Base-by-base conservation (phyloP, 176 grass and related monocot species). In the Dendrocalamus sinicus region DNA sequence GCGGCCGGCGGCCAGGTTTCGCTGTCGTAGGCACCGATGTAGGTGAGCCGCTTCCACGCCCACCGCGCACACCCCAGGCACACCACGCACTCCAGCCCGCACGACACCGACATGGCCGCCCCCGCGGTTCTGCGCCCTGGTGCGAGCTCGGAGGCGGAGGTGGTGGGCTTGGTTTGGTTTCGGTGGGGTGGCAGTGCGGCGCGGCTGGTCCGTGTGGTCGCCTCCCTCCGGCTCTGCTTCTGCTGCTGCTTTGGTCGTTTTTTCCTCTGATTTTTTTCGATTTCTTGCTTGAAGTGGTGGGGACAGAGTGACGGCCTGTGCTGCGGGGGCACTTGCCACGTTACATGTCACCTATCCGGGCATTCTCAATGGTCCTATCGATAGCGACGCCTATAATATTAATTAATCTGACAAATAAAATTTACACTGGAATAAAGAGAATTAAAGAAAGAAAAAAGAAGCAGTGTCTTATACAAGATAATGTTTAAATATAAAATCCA, bases 11-110 rank as follows among this genome's bases (percentile, higher is more conserved):
- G 94, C 97, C 94, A 99, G 28, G 90, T 76, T 94, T 99, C 97
- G 82, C 97, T 99, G 94, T 99, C 97, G 92, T 99, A 99, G n/a
- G 86, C 88, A 61, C 97, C 97, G 78, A 99, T 89, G 92, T 96
- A 96, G 84, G 97, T 90, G 72, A 91, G 73, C 12, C 94, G 94
- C 91, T 96, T 99, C 92, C 94, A 96, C 44, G 90, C 89, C 97
- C 97, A 99, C 4, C 97, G 88, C 35, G 92, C 54, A 88, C 88
- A 99, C 1, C 97, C 97, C 52, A 94, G 52, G 84, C 89, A 99
- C 51, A 96, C 88, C 86, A 99, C 92, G 41, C 94, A 99, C 81
- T 96, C 97, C 55, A 99, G 68, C 54, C 97, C 97, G 90, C 97
- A 99, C 20, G 82, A 39, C 79, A 99, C 94, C 90, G 97, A 96